These are phyloP conservation scores for Aspergillus eucalypticola DNA, from an alignment of 2,329 filamentous ascomycete genomes.

Conservation along the genomic window DNA sequence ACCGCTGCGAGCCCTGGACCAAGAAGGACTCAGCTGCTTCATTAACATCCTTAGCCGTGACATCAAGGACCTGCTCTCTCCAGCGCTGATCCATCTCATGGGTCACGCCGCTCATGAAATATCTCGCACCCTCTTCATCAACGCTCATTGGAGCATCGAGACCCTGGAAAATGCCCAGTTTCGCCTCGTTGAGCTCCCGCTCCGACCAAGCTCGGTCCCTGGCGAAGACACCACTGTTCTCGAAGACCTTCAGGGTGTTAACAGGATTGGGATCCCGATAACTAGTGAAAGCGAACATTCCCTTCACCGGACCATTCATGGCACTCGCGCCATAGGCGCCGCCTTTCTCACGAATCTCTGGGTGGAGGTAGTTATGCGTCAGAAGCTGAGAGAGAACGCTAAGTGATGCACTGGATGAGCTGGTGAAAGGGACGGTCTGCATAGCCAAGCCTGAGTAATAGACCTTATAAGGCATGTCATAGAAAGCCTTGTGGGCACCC, in stretches of 20 bases:
- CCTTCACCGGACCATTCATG: conserved; percentile 75
- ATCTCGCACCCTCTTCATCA: conserved; percentile 80
- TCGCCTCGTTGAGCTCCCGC: conserved; percentile 90
- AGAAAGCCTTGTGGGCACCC: conserved; percentile 71
- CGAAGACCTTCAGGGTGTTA: conserved; percentile 84
- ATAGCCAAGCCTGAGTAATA: conserved; percentile 87
- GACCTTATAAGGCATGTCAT: conserved; percentile 93
- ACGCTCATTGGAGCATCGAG: conserved; percentile 88
- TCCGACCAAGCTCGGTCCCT: conserved; percentile 77
- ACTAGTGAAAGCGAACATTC: conserved; percentile 90
- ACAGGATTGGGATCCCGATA: conserved; percentile 95
- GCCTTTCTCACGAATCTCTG: conserved; percentile 96
- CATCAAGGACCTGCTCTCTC: conserved; percentile 82
- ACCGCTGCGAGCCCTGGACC: conserved; percentile 64
- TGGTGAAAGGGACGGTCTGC: conserved; percentile 79
- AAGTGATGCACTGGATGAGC: conserved; percentile 72
- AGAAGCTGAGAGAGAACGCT: conserved; percentile 88
- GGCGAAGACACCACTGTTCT: conserved; percentile 78
- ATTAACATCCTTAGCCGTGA: conserved; percentile 76
- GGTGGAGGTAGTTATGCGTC: conserved; percentile 94
- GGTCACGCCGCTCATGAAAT: conserved; percentile 81
- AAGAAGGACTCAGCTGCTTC: conserved; percentile 80
- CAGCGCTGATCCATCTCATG: conserved; percentile 86
- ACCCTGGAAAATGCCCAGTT: conserved; percentile 88
- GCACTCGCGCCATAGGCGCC: conserved; percentile 94